Evolutionary conservation across 2,329 filamentous ascomycete genomes (phyloP), one percentile per base, ranked within the genome.

Genomic region (Iodosphaeria phyllophila): DNA sequence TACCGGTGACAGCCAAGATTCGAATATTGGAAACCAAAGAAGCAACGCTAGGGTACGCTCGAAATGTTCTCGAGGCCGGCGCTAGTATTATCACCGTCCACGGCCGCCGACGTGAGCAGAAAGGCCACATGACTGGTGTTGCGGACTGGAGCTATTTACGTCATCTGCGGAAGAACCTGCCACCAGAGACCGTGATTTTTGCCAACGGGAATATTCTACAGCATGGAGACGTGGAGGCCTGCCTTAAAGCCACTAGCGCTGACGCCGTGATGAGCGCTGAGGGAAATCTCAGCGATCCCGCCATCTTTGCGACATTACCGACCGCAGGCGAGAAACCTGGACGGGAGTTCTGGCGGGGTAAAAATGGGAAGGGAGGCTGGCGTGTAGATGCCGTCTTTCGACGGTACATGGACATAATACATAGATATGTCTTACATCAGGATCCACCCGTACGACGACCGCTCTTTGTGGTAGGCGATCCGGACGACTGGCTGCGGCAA

Each of bases 191-290:
- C 6, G 89, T 98, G 13, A 68, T 98, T 3, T 95, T 98, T 44
- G 89, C 89, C 4, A 98, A 98, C 47, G 89, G 89, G 8, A 98
- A 98, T 42, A 74, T 93, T 18, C 54, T 98, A 30, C 75, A 79
- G 44, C 63, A 75, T 30, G 72, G 60, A 1, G 86, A 98, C 44
- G 56, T 98, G 8, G 64, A 74, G 25, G 55, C 54, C 12, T 95
- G 86, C 41, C 54, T 98, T 12, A 65, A 71, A 24, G 79, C 62
- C 4, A 98, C 89, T 1, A 83, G 84, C 1, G 86, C 74, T 2
- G 89, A 98, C 46, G 89, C 66, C 11, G 70, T 98, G 25, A 95
- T 98, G 89, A 86, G 76, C 36, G 89, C 89, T 5, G 89, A 98
- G 50, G 89, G 83, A 0, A 92, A 93, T 43, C 61, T 98, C 1